Conservation (phyloP, 768 basidiomycete species). For the Rhodotorula taiwanensis region DNA sequence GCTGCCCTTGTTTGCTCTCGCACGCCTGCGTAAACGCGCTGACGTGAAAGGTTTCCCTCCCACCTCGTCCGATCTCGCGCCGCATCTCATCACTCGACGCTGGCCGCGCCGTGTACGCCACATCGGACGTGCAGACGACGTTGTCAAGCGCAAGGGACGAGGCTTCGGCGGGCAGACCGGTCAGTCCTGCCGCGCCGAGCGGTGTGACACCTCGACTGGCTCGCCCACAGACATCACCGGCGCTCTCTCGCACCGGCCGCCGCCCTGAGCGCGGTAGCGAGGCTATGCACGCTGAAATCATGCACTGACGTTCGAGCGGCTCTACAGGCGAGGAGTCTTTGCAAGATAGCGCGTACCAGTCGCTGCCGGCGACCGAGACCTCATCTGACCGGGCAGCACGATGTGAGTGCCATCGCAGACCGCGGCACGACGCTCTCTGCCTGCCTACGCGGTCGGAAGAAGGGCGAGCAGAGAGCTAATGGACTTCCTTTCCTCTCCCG, state of each 20-base stretch:
- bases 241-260: no score
- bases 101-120: no score
- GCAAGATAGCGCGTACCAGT: not conserved
- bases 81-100: not conserved
- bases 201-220: no score
- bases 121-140: not conserved
- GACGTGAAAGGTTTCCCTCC: not conserved
- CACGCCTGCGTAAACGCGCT: not conserved
- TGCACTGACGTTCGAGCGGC: not conserved
- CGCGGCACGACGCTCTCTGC: no score
- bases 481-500: not conserved
- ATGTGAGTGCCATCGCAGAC: conserved; percentile 1
- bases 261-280: no score
- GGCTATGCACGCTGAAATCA: no score
- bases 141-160: conserved; percentile 29
- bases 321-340: not conserved
- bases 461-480: no score
- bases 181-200: conserved; percentile 5
- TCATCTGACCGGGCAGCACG: conserved; percentile 9
- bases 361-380: not conserved
- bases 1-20: not conserved
- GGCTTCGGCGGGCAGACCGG: conserved; percentile 14
- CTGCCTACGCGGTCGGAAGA: no score
- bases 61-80: not conserved
- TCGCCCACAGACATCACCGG: no score